phyloP scores from a whole-genome alignment of 2,329 filamentous ascomycete species.

The Fusarium sp. region DNA sequence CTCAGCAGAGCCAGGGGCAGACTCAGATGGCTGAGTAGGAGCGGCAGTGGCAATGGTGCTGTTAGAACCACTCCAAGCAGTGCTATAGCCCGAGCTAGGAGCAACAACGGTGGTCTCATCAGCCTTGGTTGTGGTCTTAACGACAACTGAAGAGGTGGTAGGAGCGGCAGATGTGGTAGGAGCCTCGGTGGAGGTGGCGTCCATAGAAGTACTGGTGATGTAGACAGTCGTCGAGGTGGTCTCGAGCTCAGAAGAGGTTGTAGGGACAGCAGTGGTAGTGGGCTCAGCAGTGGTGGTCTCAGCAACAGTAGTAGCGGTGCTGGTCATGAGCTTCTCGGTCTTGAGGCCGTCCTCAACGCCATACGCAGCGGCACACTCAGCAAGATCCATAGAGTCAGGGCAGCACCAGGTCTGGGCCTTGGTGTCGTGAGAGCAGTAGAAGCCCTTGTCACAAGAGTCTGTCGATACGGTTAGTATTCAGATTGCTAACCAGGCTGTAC shows the following conservation, averaged over 20 bases:
- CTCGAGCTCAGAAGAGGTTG: conserved; percentile 43
- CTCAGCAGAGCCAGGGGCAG: conserved; percentile 33
- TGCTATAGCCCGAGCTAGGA: conserved; percentile 45
- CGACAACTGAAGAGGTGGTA: conserved; percentile 31
- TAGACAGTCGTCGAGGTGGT: conserved; percentile 46
- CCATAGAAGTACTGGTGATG: conserved; percentile 40
- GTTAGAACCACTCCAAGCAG: conserved; percentile 49
- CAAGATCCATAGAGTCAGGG: conserved; percentile 64
- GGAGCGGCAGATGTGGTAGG: conserved; percentile 47
- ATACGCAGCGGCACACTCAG: conserved; percentile 65
- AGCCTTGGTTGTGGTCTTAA: conserved; percentile 40
- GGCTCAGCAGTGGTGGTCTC: conserved; percentile 24
- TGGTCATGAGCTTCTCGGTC: conserved; percentile 48
- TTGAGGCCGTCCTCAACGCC: conserved; percentile 60
- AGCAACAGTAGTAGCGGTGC: conserved; percentile 32
- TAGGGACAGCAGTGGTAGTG: conserved; percentile 18
- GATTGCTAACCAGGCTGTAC: neutral
- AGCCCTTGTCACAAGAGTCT: conserved; percentile 71
- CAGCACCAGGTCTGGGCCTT: conserved; percentile 68
- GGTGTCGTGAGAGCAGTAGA: conserved; percentile 70
- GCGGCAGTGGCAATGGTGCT: conserved; percentile 46
- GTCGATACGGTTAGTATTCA: conserved; percentile 21
- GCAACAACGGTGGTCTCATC: conserved; percentile 45
- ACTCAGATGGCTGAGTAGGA: conserved; percentile 43
- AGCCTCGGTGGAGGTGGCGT: conserved; percentile 21